Percentiles rank a stretch among this genome's conserved stretches.
phyloP scores from a whole-genome alignment of 305 asterid genomes.

The Solanum hybrid region DNA sequence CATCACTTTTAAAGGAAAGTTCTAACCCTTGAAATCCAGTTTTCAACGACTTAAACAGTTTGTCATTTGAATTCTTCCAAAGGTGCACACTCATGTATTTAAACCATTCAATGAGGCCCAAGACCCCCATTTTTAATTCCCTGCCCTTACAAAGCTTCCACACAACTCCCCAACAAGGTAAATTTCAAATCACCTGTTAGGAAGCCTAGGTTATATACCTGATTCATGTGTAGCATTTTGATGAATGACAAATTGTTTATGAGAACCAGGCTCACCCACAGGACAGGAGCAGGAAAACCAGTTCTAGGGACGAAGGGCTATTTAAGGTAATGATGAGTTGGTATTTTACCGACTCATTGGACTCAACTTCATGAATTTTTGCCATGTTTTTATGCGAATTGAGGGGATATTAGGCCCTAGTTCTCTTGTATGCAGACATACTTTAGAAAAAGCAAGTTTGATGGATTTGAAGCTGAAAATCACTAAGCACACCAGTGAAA shows the following conservation, averaged over 20 bases:
- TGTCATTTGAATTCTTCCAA: background rate
- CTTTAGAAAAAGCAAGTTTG: background rate
- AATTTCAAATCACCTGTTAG: background rate
- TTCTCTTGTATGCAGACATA: background rate
- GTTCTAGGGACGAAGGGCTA: background rate
- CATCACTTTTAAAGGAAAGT: background rate
- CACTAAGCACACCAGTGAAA: background rate
- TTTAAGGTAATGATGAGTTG: background rate
- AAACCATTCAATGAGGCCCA: background rate
- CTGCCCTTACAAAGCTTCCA: background rate
- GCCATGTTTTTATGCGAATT: background rate
- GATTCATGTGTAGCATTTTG: background rate
- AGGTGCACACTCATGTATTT: background rate
- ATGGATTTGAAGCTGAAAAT: background rate
- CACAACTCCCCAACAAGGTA: background rate
- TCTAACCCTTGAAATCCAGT: background rate
- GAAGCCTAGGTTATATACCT: background rate
- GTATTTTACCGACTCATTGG: background rate
- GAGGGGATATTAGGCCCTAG: background rate
- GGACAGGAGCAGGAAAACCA: background rate
- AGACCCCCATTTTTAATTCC: background rate
- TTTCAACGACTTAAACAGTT: background rate
- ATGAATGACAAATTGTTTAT: background rate
- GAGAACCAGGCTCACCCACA: background rate
- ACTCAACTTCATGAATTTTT: background rate